Conservation (phyloP, 495 filamentous ascomycete species). For the Mytilinidion resinicola region DNA sequence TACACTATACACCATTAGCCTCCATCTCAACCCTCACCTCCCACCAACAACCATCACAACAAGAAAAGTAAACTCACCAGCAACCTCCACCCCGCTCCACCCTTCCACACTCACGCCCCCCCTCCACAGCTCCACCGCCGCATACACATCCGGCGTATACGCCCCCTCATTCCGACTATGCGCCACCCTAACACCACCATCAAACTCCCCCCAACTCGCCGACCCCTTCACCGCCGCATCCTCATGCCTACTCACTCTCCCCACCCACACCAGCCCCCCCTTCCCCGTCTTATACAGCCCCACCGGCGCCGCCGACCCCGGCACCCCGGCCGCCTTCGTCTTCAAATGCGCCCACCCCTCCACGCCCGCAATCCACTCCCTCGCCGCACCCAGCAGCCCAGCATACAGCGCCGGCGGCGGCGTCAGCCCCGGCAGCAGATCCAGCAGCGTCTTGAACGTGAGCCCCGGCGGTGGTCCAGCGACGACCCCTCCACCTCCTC, state of each 20-base stretch:
- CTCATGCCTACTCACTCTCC: constrained; percentile 56
- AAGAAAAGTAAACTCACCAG: constrained; percentile 24
- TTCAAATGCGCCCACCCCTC: background rate
- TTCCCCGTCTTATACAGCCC: background rate
- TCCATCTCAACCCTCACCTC: background rate
- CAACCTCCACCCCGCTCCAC: constrained; percentile 35
- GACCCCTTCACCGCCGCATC: constrained; percentile 50
- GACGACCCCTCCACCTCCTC: too few relatives aligned
- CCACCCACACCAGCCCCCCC: constrained; percentile 59
- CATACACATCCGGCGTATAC: constrained; percentile 65
- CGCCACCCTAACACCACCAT: constrained; percentile 48
- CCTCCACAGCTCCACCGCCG: constrained; percentile 44
- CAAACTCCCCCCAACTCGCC: constrained; percentile 62
- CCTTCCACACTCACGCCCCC: constrained; percentile 45
- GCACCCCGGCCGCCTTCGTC: background rate
- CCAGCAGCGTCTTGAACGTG: too few relatives aligned
- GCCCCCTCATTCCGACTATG: constrained; percentile 64
- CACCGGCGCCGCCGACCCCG: background rate
- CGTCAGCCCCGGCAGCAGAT: too few relatives aligned
- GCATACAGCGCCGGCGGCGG: too few relatives aligned
- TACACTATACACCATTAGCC: constrained; percentile 15
- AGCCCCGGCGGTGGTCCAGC: too few relatives aligned
- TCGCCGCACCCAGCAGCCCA: background rate
- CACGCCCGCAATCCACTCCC: constrained; percentile 14
- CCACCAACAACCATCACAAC: background rate